Base-by-base conservation (phyloP, 1,284 basidiomycete species). In the Xanthoconium separans region DNA sequence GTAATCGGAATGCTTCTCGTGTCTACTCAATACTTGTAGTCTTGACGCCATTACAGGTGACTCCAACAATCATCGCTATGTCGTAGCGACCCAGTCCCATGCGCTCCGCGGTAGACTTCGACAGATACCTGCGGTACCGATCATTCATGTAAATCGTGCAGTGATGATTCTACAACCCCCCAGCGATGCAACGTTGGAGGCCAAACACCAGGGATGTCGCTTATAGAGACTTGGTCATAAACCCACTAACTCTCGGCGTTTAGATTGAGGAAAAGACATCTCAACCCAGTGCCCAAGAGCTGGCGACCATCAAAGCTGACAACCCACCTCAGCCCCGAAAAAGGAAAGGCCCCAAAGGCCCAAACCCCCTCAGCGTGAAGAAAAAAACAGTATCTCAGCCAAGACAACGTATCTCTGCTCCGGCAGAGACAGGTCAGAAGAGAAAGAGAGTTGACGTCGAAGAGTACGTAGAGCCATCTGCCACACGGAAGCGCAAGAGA, bases 281-380 rank as follows among this genome's bases (percentile, higher is more conserved):
- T 29, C 78, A 70, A 50, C 77, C 81, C 2, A 75, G 75, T 0
- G 66, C 71, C 27, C 71, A 79, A 16, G 82, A 85, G 53, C 63
- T 76, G 40, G 69, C 75, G 4, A 61, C 78, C 10, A 69, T 80
- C 1, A 52, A 40, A 43, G 56, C 72, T 18, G 67, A 74, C 15
- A 60, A 62, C 6, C 58, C 73, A 1, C 54, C 61, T 15, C 75
- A 79, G 55, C 74, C 70, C n/a, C 87, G 82, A 68, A 88, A 84
- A 69, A 82, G 78, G 60, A 87, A 81, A 64, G 85, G 84, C 2
- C 85, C 88, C 0, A 95, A 93, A 68, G 92, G 80, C 0, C 93
- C 95, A 0, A 99, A 99, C 74, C 94, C 96, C 15, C 78, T 99
- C 5, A 95, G 93, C 56, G 76, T 95, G 37, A 95, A 92, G 77